These are phyloP conservation scores for Ehretia macrophylla DNA, from an alignment of 257 asterid genomes.

Conservation along the genomic window DNA sequence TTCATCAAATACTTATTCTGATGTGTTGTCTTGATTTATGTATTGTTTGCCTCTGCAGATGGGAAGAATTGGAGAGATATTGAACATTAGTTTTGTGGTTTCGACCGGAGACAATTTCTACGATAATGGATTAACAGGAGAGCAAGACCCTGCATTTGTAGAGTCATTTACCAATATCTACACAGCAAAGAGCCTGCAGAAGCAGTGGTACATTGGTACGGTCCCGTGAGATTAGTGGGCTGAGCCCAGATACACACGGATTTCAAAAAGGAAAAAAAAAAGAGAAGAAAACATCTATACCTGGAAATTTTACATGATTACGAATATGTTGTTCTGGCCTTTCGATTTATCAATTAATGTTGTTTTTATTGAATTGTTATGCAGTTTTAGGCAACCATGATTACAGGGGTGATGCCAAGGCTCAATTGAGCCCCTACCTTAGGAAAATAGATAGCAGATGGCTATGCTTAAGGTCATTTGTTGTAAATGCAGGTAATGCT, in stretches of 20 bases:
- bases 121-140: constrained; percentile 70
- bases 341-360: background rate
- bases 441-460: constrained; percentile 63
- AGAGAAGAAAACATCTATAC: no score
- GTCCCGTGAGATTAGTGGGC: background rate
- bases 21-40: no score
- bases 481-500: constrained; percentile 55
- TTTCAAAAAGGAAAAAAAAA: background rate
- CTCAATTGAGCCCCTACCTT: constrained; percentile 66
- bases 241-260: background rate
- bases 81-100: constrained; percentile 68
- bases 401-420: constrained; percentile 67
- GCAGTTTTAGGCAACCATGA: constrained; percentile 96
- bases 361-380: background rate
- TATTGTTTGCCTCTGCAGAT: constrained; percentile 40
- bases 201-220: constrained; percentile 81
- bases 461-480: constrained; percentile 79
- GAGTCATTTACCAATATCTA: constrained; percentile 74
- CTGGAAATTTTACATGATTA: background rate
- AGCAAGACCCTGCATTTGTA: constrained; percentile 51
- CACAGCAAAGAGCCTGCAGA: constrained; percentile 78
- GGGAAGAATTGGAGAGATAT: constrained; percentile 76
- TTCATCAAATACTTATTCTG: no score
- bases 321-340: no score
- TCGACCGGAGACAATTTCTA: constrained; percentile 98